Evolutionary conservation across 2,329 filamentous ascomycete species (phyloP).

Genomic region (Bipolaris oryzae): DNA sequence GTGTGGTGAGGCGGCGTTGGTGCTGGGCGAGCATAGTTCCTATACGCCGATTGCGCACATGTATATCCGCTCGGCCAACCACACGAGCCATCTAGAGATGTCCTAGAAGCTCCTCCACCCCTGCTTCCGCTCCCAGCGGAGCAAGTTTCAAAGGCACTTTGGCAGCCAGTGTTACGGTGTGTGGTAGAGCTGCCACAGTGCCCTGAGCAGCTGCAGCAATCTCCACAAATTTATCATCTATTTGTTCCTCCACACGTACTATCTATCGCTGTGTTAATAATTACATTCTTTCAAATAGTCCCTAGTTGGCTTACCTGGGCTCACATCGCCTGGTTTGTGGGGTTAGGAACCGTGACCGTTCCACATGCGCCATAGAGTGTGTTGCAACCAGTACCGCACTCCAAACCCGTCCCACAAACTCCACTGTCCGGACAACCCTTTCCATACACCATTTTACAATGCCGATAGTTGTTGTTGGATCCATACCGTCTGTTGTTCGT

Average conservation of each 20-base stretch:
- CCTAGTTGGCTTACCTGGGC: not conserved
- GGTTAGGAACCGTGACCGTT: not conserved
- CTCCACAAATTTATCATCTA: not conserved
- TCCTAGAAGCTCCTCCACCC: too few species aligned
- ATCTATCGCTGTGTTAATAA: not conserved
- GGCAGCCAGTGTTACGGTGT: not conserved
- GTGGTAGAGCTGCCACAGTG: not conserved
- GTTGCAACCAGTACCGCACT: not conserved
- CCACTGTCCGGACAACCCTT: not conserved
- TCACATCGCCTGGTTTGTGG: not conserved
- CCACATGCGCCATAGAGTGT: not conserved
- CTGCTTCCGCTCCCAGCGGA: too few species aligned
- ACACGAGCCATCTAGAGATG: not conserved
- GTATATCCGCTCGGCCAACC: not conserved
- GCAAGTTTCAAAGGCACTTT: not conserved
- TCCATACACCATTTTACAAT: not conserved
- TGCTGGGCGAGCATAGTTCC: slow-evolving; percentile 43
- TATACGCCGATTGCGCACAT: slow-evolving; percentile 58
- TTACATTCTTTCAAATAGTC: not conserved
- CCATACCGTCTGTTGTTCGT: not conserved
- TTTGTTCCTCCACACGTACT: not conserved
- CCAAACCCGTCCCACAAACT: not conserved
- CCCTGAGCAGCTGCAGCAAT: not conserved
- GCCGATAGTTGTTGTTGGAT: not conserved
- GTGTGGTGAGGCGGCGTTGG: slow-evolving; percentile 36